phyloP scores from a whole-genome alignment of 2,329 filamentous ascomycete species.

The Xylariaceae sp. region DNA sequence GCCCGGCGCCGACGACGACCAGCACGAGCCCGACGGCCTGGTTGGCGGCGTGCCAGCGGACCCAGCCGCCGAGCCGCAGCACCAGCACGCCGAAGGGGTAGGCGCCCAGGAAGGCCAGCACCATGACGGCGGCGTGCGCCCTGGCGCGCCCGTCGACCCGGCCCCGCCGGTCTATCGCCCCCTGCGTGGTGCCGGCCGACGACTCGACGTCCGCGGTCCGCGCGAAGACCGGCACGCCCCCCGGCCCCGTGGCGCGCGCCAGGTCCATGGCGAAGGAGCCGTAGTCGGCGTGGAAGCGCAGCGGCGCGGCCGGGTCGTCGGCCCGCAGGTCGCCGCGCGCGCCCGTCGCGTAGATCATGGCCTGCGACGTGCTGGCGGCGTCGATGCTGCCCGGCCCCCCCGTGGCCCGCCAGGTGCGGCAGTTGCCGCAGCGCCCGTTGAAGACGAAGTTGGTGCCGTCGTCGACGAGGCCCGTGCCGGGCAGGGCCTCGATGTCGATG shows the following conservation, averaged over 20 bases:
- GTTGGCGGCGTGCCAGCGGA: slow-evolving; percentile 47
- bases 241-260: slow-evolving; percentile 38
- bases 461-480: slow-evolving; percentile 39
- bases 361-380: slow-evolving; percentile 36
- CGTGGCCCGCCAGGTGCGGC: slow-evolving; percentile 37
- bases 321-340: slow-evolving; percentile 35
- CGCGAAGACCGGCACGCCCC: slow-evolving; percentile 30
- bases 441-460: slow-evolving; percentile 39
- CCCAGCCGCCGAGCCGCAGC: slow-evolving; percentile 42
- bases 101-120: slow-evolving; percentile 45
- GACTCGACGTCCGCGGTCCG: slow-evolving; percentile 1
- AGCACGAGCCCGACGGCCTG: slow-evolving; percentile 43
- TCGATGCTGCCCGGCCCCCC: slow-evolving; percentile 39
- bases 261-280: slow-evolving; percentile 51
- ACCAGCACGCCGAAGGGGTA: slow-evolving; percentile 50
- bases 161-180: slow-evolving; percentile 16
- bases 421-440: slow-evolving; percentile 46
- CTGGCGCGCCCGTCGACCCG: slow-evolving; percentile 32
- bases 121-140: slow-evolving; percentile 45
- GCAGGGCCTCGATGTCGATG: slow-evolving; percentile 36
- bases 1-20: slow-evolving; percentile 39
- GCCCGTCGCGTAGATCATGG: slow-evolving; percentile 51
- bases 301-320: slow-evolving; percentile 33
- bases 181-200: slow-evolving; percentile 25
- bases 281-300: slow-evolving; percentile 46